Base-by-base conservation (phyloP, 768 basidiomycete genomes). In the Exsudoporus frostii region DNA sequence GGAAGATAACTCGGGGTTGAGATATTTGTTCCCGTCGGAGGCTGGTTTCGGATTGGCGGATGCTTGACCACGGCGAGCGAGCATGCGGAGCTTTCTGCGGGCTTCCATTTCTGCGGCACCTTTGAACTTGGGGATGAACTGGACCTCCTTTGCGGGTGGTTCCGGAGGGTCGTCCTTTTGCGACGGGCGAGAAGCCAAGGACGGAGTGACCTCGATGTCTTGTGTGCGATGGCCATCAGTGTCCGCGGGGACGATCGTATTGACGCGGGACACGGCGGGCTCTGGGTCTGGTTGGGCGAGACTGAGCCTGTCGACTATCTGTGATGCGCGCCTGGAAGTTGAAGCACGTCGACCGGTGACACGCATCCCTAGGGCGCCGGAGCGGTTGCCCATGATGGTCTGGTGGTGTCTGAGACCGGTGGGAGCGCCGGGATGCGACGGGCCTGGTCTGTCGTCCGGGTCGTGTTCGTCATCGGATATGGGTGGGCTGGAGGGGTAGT, bases 91-190 rank as follows among this genome's bases (percentile, higher is more conserved):
- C 50, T 78, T 77, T 24, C 91, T 72, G 15, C 90, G 75, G 5
- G 79, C 82, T 57, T 91, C 91, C 90, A 92, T 92, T 66, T 93
- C 89, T n/a, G 82, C 90, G 0, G 87, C 86, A 8, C 88, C 85
- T 58, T 84, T 88, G 73, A 92, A 92, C 46, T 81, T 85, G 17
- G 90, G 90, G 24, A 88, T 75, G 60, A 90, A 91, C 48, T 78
- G 82, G 6, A 78, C 71, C 13, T 72, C 78, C 55, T 81, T 84
- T 13, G 76, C 59, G 4, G 78, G 79, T 19, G 76, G 80, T 13
- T 62, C 61, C 0, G 59, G 62, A 20, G 59, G 59, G 25, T 58
- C 56, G 40, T 63, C 58, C 29, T 50, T 50, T 32, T 51, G 58
- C n/a, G 25, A 37, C 13, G 25, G 37, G 13, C 25, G 37, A 15